Base-by-base conservation (phyloP, 1,139 yeast genomes). In the Yamadazyma atmosphaerica region DNA sequence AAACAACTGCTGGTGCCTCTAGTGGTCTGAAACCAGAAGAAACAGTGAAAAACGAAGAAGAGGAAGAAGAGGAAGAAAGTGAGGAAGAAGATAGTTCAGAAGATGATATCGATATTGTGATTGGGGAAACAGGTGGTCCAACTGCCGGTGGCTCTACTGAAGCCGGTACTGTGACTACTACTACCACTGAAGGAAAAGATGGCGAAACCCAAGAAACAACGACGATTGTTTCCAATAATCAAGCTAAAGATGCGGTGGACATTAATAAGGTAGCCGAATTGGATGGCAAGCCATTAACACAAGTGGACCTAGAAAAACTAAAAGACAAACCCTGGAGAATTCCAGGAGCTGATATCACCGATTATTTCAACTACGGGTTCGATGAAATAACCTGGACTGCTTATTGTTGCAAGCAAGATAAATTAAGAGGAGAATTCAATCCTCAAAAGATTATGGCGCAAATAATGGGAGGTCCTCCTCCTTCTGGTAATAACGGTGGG, bases 271-370 rank as follows among this genome's bases (percentile, higher is more conserved):
- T 86, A 13, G 97, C 94, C 0, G 81, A 80, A 44, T 79, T 75
- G 47, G 86, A 90, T 40, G 98, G 96, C 4, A 77, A 80, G 49
- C 95, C 95, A 3, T 69, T 94, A 37, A 86, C 95, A 0, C 83
- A 85, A 50, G 72, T 90, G n/a, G 85, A 87, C 47, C 72, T 90
- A 14, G 95, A 86, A 46, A 84, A 82, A 36, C 67, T 90, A 34
- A 89, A 87, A 48, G 95, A 88, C 47, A 94, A 94, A 64, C 98
- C 98, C 2, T 92, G 99, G 99, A 77, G 98, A 55, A 83, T 86
- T 48, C 98, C 98, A 0, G 97, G 97, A 36, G 96, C 96, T 3
- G 97, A 92, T 61, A 69, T 87, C 32, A 79, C 95, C 2, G 98
- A 92, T 61, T 92, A 89, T 60, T 92, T 92, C 70, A 92, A 92